phyloP scores from a whole-genome alignment of 495 filamentous ascomycete genomes.

The Penicillium malachiteum region DNA sequence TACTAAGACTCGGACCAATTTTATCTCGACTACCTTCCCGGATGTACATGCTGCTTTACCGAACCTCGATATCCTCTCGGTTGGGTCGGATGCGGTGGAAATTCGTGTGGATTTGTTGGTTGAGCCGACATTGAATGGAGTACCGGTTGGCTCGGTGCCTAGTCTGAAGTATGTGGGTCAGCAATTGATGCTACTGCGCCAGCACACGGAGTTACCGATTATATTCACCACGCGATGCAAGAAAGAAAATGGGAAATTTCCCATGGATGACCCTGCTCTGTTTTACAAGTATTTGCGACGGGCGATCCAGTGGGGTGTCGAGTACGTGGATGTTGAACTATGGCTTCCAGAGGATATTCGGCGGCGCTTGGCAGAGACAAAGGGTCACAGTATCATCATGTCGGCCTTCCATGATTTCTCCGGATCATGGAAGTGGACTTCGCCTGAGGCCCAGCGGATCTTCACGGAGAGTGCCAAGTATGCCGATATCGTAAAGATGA shows the following conservation, averaged over 20 bases:
- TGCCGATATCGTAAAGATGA: slow-evolving; percentile 86
- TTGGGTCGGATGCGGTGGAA: slow-evolving; percentile 81
- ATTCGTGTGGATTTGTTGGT: slow-evolving; percentile 77
- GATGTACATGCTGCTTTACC: slow-evolving; percentile 81
- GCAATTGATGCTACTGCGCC: slow-evolving; percentile 77
- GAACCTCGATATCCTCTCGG: slow-evolving; percentile 80
- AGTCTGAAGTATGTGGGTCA: slow-evolving; percentile 81
- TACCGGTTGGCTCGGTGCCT: slow-evolving; percentile 56
- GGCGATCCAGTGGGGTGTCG: slow-evolving; percentile 81
- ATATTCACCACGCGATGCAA: slow-evolving; percentile 83
- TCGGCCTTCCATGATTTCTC: slow-evolving; percentile 87
- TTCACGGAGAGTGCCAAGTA: slow-evolving; percentile 70
- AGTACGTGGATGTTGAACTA: slow-evolving; percentile 84
- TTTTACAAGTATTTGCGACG: slow-evolving; percentile 75
- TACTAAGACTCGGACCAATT: slow-evolving; percentile 72
- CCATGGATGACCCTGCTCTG: slow-evolving; percentile 71
- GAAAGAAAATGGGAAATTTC: slow-evolving; percentile 76
- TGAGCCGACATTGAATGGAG: slow-evolving; percentile 62
- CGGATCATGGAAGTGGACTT: slow-evolving; percentile 78
- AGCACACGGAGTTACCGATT: slow-evolving; percentile 80
- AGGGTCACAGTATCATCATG: slow-evolving; percentile 77
- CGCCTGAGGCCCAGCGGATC: slow-evolving; percentile 62
- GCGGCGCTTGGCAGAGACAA: slow-evolving; percentile 59
- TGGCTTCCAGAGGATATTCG: slow-evolving; percentile 80
- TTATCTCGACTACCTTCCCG: slow-evolving; percentile 84